Evolutionary conservation across 2,329 filamentous ascomycete genomes (phyloP), one percentile per base, ranked within the genome.

Genomic region (Aspergillus bombycis): DNA sequence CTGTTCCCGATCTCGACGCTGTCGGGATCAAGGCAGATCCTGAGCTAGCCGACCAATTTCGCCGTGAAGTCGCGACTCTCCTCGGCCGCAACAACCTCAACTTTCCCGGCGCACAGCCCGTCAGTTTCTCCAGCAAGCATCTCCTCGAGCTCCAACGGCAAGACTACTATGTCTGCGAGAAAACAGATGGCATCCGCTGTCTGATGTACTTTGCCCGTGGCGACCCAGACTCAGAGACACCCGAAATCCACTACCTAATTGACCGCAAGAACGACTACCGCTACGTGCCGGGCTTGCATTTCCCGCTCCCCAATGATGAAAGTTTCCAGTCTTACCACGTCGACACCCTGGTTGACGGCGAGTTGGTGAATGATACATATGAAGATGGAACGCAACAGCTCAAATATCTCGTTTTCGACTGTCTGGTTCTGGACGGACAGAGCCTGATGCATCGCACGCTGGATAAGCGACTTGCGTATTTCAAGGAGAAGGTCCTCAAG

Each of bases 251-350:
- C 74, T 97, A 97, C 81, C 85, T 99, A 62, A 97, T 99, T 80
- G 94, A 99, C 80, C 93, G 95, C 74, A 96, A 94, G 81, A 98
- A 99, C 81, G 93, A 98, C 77, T 99, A 95, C 83, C 97, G 94
- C 86, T 93, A 86, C 74, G 88, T 98, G 65, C 86, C 87, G 34
- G 84, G 86, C 65, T 85, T 98, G 28, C 93, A 96, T 77, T 94
- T 98, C 70, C 95, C 95, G 0, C 82, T 90, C 26, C 87, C 87
- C 43, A 82, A 86, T 50, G 85, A 91, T 68, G 81, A 82, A 0
- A 84, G 86, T 12, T 82, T 79, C 65, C 79, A 83, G 50, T 84
- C 82, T 16, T 97, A 92, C 76, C 93, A 98, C 75, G 86, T 83
- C 16, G 86, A 88, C 64, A 98, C 95, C 0, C 81, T 99, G 34